These are phyloP conservation scores for Cystobasidium tubakii DNA, from an alignment of 768 basidiomycete genomes.

Conservation along the genomic window DNA sequence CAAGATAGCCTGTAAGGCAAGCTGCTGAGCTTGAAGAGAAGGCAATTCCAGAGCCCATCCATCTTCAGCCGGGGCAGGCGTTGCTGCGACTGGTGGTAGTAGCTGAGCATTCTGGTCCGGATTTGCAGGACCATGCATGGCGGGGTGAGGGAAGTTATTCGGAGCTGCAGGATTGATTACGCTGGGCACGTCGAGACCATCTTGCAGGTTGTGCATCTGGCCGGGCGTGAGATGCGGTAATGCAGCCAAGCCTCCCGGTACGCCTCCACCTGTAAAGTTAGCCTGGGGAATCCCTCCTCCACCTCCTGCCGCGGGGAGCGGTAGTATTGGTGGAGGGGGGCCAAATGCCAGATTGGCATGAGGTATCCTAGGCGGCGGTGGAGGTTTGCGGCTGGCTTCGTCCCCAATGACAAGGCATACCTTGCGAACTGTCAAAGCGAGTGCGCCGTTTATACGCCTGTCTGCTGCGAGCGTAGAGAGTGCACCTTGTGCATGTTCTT, in stretches of 20 bases:
- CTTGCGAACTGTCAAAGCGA: slow-evolving; percentile 22
- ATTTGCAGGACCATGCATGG: not conserved
- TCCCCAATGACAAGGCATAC: slow-evolving; percentile 15
- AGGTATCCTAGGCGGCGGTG: not conserved
- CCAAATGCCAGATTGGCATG: not conserved
- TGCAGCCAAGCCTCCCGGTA: not conserved
- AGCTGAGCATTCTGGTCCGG: not conserved
- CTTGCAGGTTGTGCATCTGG: not conserved
- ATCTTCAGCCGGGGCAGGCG: not conserved
- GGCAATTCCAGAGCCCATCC: slow-evolving; percentile 1
- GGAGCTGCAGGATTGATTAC: not conserved
- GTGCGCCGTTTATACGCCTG: not conserved
- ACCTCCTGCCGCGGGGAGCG: not conserved
- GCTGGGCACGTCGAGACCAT: too few species aligned
- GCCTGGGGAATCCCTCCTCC: not conserved
- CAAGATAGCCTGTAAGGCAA: not conserved
- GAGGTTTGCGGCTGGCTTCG: not conserved
- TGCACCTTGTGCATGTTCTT: slow-evolving; percentile 18
- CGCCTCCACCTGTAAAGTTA: not conserved
- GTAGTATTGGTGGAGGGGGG: not conserved
- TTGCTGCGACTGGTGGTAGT: not conserved
- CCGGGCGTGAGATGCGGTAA: not conserved
- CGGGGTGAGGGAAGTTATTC: not conserved
- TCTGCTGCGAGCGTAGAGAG: not conserved
- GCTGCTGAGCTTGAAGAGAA: not conserved